Base-by-base conservation (phyloP, 148 eudicot species). In the Rhododendron molle region DNA sequence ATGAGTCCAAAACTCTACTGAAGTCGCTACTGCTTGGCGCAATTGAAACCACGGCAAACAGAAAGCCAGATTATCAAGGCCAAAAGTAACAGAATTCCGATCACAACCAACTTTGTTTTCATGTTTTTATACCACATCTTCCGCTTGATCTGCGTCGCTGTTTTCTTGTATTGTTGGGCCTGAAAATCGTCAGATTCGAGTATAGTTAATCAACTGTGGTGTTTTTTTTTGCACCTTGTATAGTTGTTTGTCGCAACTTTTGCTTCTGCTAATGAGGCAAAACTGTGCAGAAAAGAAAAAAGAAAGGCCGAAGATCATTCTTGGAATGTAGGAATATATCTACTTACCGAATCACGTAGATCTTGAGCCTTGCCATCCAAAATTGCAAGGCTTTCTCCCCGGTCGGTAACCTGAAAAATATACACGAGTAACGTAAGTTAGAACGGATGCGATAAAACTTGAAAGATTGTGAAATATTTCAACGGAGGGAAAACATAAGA, bases 331-430 rank as follows among this genome's bases (percentile, higher is more conserved):
- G 32, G 32, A 32, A 32, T 32, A 32, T 32, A 32, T 32, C 32
- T 32, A 32, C 32, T 32, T 32, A 32, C 32, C 32, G 32, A 32
- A 32, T 32, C 32, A 32, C 32, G 1, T 32, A 32, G 32, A 32
- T 32, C 32, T 32, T 1, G 32, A 32, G 32, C 32, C 32, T 32
- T 32, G 32, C 87, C 86, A 36, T 80, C 65, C 10, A 93, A 89
- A 80, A 73, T 58, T 0, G 87, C 86, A 36, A 93, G 83, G 86
- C 81, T 84, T 83, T 77, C 91, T 36, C 94, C 94, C 82, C 93
- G 90, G 12, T 93, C 90, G 44, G 88, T 85, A 67, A 90, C 86
- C 95, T 93, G 89, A 38, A 86, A 86, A 38, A 4, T n/a, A 46
- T 10, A 72, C 2, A 62, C 7, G 28, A 23, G 69, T 9, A 62